A percentile compares a stretch with the other conserved stretches of the same genome.
These are phyloP conservation scores for Salvia hispanica DNA, from an alignment of 257 asterid genomes.

Conservation along the genomic window DNA sequence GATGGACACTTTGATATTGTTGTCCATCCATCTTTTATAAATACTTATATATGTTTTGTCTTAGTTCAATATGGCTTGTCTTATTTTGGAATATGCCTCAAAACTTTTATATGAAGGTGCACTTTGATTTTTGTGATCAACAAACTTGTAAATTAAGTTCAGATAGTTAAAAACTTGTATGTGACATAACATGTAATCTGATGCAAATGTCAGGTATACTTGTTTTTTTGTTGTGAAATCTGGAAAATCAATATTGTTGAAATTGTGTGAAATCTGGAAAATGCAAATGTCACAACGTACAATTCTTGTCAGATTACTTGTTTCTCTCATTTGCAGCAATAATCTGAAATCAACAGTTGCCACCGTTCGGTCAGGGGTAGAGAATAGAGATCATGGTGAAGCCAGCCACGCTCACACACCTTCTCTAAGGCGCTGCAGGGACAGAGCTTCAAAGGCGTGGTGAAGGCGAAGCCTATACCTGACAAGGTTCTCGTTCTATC, in stretches of 20 bases:
- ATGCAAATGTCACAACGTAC: not conserved
- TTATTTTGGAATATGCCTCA: not conserved
- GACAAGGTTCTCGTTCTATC: constrained; percentile 42
- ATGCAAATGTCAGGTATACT: not conserved
- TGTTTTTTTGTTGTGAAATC: not conserved
- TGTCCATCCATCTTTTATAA: not conserved
- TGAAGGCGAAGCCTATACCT: constrained; percentile 59
- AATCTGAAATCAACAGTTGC: constrained; percentile 24
- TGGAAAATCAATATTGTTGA: not conserved
- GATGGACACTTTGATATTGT: constrained; percentile 58
- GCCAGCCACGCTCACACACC: too few species aligned
- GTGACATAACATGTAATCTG: not conserved
- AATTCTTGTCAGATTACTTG: constrained; percentile 20
- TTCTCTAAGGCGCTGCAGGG: too few species aligned
- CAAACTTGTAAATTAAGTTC: constrained; percentile 26
- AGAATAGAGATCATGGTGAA: constrained; percentile 51
- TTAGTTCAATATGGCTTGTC: constrained; percentile 3
- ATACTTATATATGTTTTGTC: not conserved
- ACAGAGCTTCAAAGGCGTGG: constrained; percentile 72
- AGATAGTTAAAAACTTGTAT: not conserved
- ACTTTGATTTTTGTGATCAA: constrained; percentile 25
- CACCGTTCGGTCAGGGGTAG: constrained; percentile 41
- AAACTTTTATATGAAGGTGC: constrained; percentile 11
- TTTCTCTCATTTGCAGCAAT: constrained; percentile 6
- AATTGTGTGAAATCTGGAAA: not conserved